Base-by-base conservation (phyloP, 306 rosid species). In the Oxytropis ochrocephala region DNA sequence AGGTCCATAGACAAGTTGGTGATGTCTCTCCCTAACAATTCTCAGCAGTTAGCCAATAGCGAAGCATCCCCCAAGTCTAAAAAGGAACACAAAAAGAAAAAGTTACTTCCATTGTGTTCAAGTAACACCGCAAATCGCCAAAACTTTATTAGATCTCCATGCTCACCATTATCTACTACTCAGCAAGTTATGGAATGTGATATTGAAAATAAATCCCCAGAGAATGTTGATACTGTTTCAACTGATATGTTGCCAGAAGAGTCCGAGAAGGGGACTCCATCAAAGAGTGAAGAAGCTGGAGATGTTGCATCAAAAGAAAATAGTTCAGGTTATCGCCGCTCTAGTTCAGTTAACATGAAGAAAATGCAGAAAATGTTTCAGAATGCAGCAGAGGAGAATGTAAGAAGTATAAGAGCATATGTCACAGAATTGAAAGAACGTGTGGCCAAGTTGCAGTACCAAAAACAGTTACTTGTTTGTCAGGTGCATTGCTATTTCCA, bases 351-450 rank as follows among this genome's bases (percentile, higher is more conserved):
- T 29, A 95, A 95, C 86, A 91, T 95, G 97, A 95, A 95, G 89
- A 95, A 91, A 81, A 95, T 95, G 99, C 96, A 91, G 87, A 95
- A 95, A 80, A 95, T 95, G 99, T 95, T 95, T 80, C 99, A 95
- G 83, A 91, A 91, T 83, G 99, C 99, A 13, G 99, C 99, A 61
- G 99, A 95, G 79, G 99, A 95, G 85, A 95, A 95, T 68, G 99
- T 95, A 58, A 87, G 97, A 89, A 95, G 87, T 80, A 95, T 95
- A 58, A 83, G 97, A 83, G 86, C 99, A 12, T 95, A 95, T 49
- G 99, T 95, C 9, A 95, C 99, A 4, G 99, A 95, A 76, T 76
- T 95, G 85, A 95, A 95, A 89, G 99, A 95, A 78, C 91, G 99
- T 54, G 97, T 95, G 69, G 99, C 99, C 71, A 95, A 95, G 67